Conservation (phyloP, 768 basidiomycete genomes). For the Roridomyces roridus region DNA sequence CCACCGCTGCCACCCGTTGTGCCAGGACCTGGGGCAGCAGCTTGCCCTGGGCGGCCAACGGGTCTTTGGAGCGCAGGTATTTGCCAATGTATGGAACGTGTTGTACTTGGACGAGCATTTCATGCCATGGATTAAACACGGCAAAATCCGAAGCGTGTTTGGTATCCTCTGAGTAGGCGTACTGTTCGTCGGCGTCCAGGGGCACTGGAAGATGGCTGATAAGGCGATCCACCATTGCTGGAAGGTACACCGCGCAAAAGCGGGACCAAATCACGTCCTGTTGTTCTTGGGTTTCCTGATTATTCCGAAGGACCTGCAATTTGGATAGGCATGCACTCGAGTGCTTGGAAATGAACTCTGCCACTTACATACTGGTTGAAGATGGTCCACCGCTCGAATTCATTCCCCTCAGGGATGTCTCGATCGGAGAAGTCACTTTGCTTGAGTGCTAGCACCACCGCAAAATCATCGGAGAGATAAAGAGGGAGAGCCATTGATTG, state of each 20-base stretch:
- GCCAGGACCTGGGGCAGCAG: constrained; percentile 21
- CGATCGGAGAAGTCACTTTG: too few species aligned
- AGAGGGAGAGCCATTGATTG: too few species aligned
- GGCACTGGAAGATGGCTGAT: constrained; percentile 19
- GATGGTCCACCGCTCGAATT: too few species aligned
- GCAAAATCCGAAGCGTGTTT: background rate
- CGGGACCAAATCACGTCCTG: constrained; percentile 21
- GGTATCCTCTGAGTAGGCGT: background rate
- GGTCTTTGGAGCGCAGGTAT: constrained; percentile 24
- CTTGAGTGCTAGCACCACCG: too few species aligned
- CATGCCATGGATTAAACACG: constrained; percentile 23
- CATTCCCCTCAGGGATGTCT: too few species aligned
- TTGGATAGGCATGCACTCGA: too few species aligned
- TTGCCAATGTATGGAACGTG: constrained; percentile 29
- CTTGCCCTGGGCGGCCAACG: constrained; percentile 23
- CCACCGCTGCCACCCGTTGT: constrained; percentile 13
- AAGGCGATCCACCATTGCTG: constrained; percentile 22
- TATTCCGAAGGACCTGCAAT: constrained; percentile 10
- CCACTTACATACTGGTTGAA: too few species aligned
- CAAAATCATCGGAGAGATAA: too few species aligned
- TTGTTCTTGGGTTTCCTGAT: background rate
- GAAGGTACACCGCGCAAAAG: constrained; percentile 28
- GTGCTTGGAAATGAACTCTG: too few species aligned
- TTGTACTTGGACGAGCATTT: constrained; percentile 27
- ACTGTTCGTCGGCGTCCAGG: background rate